Base-by-base conservation (phyloP, 176 grass and related monocot genomes). In the Ensete ventricosum region DNA sequence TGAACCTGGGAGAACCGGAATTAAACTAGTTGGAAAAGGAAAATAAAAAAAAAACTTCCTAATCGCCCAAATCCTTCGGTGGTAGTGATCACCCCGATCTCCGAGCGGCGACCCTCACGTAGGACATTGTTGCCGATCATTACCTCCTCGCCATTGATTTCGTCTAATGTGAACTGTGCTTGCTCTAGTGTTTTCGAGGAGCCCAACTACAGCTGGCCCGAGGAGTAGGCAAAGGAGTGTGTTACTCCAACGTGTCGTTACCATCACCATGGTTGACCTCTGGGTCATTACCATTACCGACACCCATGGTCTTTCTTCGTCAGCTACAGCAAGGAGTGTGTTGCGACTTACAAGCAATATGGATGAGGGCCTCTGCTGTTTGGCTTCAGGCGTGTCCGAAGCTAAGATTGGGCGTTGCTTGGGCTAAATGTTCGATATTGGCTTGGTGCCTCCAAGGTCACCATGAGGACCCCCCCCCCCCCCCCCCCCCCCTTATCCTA, bases 271-370 rank as follows among this genome's bases (percentile, higher is more conserved):
- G 50, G 26, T 24, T 21, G 68, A 62, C 69, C 54, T 64, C 55
- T 34, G 19, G 7, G 55, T 34, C 22, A 23, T 23, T 20, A 69
- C 69, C 22, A 23, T 23, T 20, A 69, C 69, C 7, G 8, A 25
- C 20, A 17, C 80, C 80, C 92, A 92, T 89, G 58, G 22, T 23
- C 22, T 70, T 84, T 23, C 22, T 70, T 84, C 62, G 83, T 84
- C 1, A 86, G 89, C 1, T 92, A 96, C 4, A 82, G 92, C 75
- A 87, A 83, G 80, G 89, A 96, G 89, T 96, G 89, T 59, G 43
- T 96, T 2, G 49, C 73, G 29, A 79, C 70, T 25, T 96, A 87
- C 75, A 84, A 81, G 71, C 0, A 76, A 76, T 19, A 68, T 96
- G 9, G 65, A 67, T 17, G 26, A 54, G 52, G 73, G 70, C 14